A percentile compares a stretch with the other conserved stretches of the same genome.
Conservation (phyloP, 164 flowering plant genomes). For the Cinnamomum micranthum region DNA sequence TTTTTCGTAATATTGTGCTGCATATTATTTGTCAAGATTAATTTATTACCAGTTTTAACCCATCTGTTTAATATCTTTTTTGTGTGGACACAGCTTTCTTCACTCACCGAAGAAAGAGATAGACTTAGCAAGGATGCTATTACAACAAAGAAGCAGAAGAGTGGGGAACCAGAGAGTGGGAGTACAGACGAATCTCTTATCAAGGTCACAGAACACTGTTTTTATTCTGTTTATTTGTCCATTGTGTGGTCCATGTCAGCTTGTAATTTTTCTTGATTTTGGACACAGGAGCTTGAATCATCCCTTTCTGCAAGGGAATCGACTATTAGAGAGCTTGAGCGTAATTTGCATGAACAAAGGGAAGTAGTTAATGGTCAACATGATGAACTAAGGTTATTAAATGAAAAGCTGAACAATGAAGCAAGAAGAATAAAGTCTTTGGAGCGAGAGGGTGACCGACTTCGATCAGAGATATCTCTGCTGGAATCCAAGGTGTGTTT, state of each 20-base stretch:
- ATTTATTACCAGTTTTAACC: neutral
- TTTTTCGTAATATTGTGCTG: neutral
- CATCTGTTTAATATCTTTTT: neutral
- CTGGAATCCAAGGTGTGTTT: conserved; percentile 86
- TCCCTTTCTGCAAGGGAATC: conserved; percentile 58
- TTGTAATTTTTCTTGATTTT: conserved; percentile 7
- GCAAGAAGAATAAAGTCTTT: conserved; percentile 69
- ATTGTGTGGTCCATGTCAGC: neutral
- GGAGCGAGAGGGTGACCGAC: conserved; percentile 89
- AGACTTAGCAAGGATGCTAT: conserved; percentile 39
- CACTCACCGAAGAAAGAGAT: conserved; percentile 70
- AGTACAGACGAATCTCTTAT: conserved; percentile 27
- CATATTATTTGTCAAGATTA: neutral
- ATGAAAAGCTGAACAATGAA: conserved; percentile 70
- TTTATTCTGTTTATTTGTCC: conserved; percentile 1
- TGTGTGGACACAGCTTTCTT: conserved; percentile 46
- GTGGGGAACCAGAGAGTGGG: conserved; percentile 39
- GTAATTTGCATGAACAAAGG: conserved; percentile 45
- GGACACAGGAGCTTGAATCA: conserved; percentile 62
- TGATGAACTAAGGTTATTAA: conserved; percentile 63
- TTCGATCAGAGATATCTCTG: conserved; percentile 81
- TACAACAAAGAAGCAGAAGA: conserved; percentile 42
- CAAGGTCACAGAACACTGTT: conserved; percentile 38
- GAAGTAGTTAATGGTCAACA: conserved; percentile 48
- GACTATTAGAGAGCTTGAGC: conserved; percentile 59